These are phyloP conservation scores for Aspergillus carbonarius DNA, from an alignment of 2,329 filamentous ascomycete species.

Conservation along the genomic window DNA sequence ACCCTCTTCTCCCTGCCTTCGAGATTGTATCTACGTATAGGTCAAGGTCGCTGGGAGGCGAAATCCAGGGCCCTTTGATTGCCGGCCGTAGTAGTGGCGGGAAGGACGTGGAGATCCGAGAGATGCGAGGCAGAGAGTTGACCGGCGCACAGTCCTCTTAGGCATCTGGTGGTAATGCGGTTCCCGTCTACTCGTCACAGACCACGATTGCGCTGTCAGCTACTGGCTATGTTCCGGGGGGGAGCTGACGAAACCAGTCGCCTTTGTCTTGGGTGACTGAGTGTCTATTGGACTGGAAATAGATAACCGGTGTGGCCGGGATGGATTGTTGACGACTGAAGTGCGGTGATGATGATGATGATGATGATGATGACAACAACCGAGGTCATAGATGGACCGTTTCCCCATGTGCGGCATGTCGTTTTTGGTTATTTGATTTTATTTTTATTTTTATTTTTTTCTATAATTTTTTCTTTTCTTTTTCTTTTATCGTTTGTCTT, in stretches of 20 bases:
- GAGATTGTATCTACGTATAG: not conserved
- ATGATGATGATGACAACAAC: not conserved
- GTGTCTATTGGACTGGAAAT: not conserved
- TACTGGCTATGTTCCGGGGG: conserved; percentile 11
- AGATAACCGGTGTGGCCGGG: not conserved
- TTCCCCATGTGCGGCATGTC: not conserved
- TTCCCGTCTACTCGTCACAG: conserved; percentile 19
- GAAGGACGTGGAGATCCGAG: not conserved
- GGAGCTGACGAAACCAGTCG: conserved; percentile 17
- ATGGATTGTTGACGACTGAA: not conserved
- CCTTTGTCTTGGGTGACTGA: not conserved
- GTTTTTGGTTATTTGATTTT: not conserved
- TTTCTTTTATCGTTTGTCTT: not conserved
- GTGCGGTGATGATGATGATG: not conserved
- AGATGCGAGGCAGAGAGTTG: not conserved
- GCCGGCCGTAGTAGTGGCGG: not conserved
- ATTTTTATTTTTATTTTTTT: not conserved
- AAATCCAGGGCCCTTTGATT: too few species aligned
- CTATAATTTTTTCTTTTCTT: not conserved
- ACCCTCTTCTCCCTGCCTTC: not conserved
- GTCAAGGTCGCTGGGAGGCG: not conserved
- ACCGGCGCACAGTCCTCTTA: conserved; percentile 22
- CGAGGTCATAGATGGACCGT: not conserved
- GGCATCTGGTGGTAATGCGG: conserved; percentile 12
- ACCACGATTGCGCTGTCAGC: conserved; percentile 18